Conservation (phyloP, 208 protist genomes). For the Trypanosoma cruzi region DNA sequence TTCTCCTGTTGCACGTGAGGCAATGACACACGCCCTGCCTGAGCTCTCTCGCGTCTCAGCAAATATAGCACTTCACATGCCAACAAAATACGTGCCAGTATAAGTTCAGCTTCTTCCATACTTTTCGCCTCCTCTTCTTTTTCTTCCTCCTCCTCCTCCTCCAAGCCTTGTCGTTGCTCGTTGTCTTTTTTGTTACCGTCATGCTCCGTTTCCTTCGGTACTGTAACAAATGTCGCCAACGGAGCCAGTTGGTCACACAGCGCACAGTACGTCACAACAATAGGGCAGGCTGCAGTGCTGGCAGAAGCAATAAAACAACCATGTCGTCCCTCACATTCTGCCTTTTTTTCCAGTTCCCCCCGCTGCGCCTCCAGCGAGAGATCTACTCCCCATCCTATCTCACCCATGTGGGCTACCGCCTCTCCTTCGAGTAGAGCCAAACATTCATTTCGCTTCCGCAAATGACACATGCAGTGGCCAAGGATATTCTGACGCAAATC, state of each 20-base stretch:
- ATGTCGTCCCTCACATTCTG: conserved; percentile 51
- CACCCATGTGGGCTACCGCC: conserved; percentile 20
- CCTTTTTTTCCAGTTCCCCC: conserved; percentile 41
- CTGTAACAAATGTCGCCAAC: conserved; percentile 28
- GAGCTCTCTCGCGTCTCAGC: conserved; percentile 1
- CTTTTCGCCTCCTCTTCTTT: conserved; percentile 7
- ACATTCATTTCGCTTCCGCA: conserved; percentile 25
- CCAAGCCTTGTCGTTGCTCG: not conserved
- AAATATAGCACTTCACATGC: conserved; percentile 22
- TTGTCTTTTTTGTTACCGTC: not conserved
- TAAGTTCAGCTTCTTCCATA: conserved; percentile 17
- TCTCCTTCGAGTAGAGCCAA: conserved; percentile 38
- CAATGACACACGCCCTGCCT: no score
- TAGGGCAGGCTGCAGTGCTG: conserved; percentile 40
- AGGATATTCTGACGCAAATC: conserved; percentile 10
- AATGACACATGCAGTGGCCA: conserved; percentile 18
- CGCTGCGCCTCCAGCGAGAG: conserved; percentile 24
- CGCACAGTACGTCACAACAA: conserved; percentile 59
- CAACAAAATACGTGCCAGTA: conserved; percentile 21
- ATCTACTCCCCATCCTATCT: conserved; percentile 24
- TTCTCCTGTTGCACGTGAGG: conserved; percentile 16
- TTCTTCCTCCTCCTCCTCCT: conserved; percentile 1
- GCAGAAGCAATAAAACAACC: conserved; percentile 53
- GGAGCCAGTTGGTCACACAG: conserved; percentile 58
- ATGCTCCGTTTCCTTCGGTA: not conserved